phyloP scores from a whole-genome alignment of 257 asterid genomes.

The Solanum pennellii region DNA sequence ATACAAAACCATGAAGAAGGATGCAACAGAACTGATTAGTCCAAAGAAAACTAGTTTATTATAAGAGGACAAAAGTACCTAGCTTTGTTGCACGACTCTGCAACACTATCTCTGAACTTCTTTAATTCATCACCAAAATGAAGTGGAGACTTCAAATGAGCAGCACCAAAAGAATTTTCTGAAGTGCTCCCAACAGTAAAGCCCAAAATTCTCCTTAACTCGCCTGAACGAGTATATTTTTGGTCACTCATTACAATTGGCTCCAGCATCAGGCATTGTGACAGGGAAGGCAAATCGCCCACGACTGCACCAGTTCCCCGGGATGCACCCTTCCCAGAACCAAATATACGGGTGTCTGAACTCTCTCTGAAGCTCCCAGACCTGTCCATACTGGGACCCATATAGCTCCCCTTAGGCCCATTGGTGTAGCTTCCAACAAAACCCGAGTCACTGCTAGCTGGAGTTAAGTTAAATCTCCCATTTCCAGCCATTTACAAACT shows the following conservation, averaged over 20 bases:
- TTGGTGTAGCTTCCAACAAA: constrained; percentile 57
- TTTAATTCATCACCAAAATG: constrained; percentile 62
- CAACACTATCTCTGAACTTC: constrained; percentile 44
- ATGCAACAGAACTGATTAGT: not conserved
- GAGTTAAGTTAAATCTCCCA: constrained; percentile 50
- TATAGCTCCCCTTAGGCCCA: constrained; percentile 55
- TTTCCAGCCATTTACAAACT: constrained; percentile 65
- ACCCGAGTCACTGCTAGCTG: constrained; percentile 64
- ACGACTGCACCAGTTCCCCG: constrained; percentile 36
- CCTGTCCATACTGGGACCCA: constrained; percentile 53
- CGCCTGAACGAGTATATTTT: constrained; percentile 40
- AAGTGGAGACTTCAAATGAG: constrained; percentile 56
- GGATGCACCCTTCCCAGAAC: constrained; percentile 55
- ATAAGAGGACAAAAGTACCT: constrained; percentile 33
- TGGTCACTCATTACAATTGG: constrained; percentile 54
- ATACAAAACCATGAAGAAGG: not conserved
- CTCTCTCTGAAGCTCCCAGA: constrained; percentile 80
- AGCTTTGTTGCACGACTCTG: constrained; percentile 58
- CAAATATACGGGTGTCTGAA: constrained; percentile 45
- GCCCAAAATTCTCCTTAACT: constrained; percentile 61
- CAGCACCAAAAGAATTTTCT: constrained; percentile 50
- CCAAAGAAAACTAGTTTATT: not conserved
- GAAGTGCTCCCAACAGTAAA: constrained; percentile 43
- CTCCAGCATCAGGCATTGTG: constrained; percentile 64
- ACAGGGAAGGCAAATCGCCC: constrained; percentile 51